phyloP scores from a whole-genome alignment of 371 early-diverging fungal species.

The Lichtheimia hyalospora region DNA sequence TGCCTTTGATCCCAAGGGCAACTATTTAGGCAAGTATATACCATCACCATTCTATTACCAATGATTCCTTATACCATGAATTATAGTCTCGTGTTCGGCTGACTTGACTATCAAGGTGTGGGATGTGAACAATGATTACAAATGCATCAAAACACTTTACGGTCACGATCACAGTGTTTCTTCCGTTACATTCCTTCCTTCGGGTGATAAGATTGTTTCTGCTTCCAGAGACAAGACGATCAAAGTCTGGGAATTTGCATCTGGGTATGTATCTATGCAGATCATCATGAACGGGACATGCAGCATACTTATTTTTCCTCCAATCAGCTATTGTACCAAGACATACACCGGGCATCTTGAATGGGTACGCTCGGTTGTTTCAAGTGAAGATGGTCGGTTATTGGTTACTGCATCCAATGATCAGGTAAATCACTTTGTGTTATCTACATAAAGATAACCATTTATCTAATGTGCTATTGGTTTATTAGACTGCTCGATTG shows the following conservation, averaged over 20 bases:
- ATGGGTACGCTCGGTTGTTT: constrained; percentile 81
- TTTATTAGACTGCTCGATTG: constrained; percentile 69
- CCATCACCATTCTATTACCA: constrained; percentile 2
- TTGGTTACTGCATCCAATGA: constrained; percentile 83
- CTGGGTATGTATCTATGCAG: constrained; percentile 54
- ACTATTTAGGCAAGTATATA: constrained; percentile 55
- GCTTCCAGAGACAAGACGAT: constrained; percentile 89
- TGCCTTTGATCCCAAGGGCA: constrained; percentile 80
- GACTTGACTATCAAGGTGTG: constrained; percentile 91
- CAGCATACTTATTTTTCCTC: not conserved
- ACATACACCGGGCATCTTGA: constrained; percentile 81
- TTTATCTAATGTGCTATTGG: not conserved
- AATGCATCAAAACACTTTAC: constrained; percentile 79
- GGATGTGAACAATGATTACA: constrained; percentile 85
- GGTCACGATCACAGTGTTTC: constrained; percentile 95
- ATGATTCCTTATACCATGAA: not conserved
- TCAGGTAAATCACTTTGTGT: constrained; percentile 55
- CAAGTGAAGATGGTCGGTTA: constrained; percentile 71
- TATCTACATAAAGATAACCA: not conserved
- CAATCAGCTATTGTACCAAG: constrained; percentile 72
- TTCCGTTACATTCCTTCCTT: constrained; percentile 72
- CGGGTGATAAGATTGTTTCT: constrained; percentile 78
- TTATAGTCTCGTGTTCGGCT: constrained; percentile 79
- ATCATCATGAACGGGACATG: not conserved
- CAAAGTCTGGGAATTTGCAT: constrained; percentile 85